Percentiles rank a stretch among this genome's conserved stretches.
phyloP scores from a whole-genome alignment of 192 early-diverging fungal species.

The Coemansia sp. region DNA sequence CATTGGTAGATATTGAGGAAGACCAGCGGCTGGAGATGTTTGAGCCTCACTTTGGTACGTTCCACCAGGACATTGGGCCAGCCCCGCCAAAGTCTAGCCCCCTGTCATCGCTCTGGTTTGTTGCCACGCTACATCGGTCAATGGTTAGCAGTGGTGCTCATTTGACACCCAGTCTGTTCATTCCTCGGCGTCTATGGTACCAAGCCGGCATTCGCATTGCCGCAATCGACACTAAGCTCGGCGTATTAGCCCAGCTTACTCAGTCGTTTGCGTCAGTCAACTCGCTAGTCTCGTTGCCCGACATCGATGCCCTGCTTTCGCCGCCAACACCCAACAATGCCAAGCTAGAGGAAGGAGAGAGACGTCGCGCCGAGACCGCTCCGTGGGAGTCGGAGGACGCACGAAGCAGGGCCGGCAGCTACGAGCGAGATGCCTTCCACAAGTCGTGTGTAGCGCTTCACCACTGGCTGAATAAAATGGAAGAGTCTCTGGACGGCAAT shows the following conservation, averaged over 20 bases:
- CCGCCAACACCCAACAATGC: conserved; percentile 17
- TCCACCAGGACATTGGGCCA: conserved; percentile 46
- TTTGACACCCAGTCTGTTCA: conserved; percentile 49
- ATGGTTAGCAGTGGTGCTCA: conserved; percentile 53
- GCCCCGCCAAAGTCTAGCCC: conserved; percentile 52
- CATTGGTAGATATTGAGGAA: conserved; percentile 51
- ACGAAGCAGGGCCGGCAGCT: conserved; percentile 12
- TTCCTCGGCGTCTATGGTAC: conserved; percentile 57
- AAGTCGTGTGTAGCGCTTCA: conserved; percentile 54
- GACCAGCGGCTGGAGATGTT: conserved; percentile 56
- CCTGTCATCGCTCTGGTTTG: conserved; percentile 54
- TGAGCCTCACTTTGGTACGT: conserved; percentile 56
- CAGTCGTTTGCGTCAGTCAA: conserved; percentile 47
- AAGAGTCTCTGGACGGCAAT: conserved; percentile 48
- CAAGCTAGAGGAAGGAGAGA: conserved; percentile 14
- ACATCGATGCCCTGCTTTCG: conserved; percentile 28
- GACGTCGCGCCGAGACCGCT: conserved; percentile 32
- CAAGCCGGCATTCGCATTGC: conserved; percentile 54
- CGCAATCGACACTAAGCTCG: conserved; percentile 57
- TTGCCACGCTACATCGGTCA: conserved; percentile 51
- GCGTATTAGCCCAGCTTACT: conserved; percentile 50
- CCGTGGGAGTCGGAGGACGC: conserved; percentile 52
- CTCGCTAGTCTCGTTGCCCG: conserved; percentile 36
- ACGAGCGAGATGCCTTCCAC: conserved; percentile 47
- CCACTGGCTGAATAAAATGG: conserved; percentile 56